Conservation (phyloP, 192 early-diverging fungal genomes). For the Podila epicladia region DNA sequence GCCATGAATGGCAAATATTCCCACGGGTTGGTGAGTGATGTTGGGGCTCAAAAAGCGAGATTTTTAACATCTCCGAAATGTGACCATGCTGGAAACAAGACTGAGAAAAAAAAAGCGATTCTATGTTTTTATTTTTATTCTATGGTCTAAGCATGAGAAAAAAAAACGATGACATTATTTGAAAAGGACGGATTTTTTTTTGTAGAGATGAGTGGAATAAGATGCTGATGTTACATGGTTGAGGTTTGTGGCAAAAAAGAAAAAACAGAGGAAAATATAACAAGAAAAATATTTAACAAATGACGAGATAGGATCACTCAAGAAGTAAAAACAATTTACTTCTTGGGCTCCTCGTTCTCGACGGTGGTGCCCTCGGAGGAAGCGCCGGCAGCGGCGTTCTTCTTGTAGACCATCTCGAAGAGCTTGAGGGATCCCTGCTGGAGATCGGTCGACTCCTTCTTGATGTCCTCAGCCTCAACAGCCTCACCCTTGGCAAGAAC, state of each 20-base stretch:
- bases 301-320: not conserved
- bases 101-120: not conserved
- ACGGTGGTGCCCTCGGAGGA: slow-evolving; percentile 15
- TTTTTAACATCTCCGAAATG: too few relatives aligned
- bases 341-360: slow-evolving; percentile 21
- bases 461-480: slow-evolving; percentile 82
- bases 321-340: not conserved
- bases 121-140: not conserved
- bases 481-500: slow-evolving; percentile 67
- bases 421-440: slow-evolving; percentile 90
- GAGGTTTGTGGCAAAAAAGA: not conserved
- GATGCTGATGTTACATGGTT: slow-evolving; percentile 1
- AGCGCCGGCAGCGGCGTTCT: slow-evolving; percentile 25
- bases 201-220: not conserved
- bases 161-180: not conserved
- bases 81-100: too few relatives aligned
- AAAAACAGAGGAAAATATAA: slow-evolving; percentile 3
- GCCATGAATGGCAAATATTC: too few relatives aligned
- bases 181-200: not conserved
- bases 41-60: too few relatives aligned
- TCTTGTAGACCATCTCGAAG: slow-evolving; percentile 96
- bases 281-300: slow-evolving; percentile 2
- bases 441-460: slow-evolving; percentile 83
- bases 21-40: too few relatives aligned
- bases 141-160: not conserved